These are phyloP conservation scores for Fusarium graminum DNA, from an alignment of 2,329 filamentous ascomycete genomes.

Conservation along the genomic window DNA sequence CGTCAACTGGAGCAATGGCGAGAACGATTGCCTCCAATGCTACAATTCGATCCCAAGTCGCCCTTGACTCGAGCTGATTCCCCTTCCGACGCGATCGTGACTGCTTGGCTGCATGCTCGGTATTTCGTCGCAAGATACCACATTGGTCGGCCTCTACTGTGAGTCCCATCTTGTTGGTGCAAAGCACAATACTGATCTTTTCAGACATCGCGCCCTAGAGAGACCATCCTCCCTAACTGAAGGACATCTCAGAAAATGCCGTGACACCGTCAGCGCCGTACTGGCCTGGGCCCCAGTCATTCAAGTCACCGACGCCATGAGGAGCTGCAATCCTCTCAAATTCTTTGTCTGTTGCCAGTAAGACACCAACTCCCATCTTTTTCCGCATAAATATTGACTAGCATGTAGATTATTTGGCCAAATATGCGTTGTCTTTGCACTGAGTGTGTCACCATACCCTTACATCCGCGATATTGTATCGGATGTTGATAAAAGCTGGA, in stretches of 20 bases:
- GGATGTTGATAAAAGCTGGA: constrained; percentile 28
- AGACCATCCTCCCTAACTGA: constrained; percentile 24
- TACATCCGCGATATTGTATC: constrained; percentile 28
- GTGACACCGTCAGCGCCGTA: constrained; percentile 24
- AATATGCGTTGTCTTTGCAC: constrained; percentile 30
- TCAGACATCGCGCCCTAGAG: constrained; percentile 28
- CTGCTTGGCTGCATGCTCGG: constrained; percentile 31
- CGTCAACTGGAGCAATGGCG: constrained; percentile 36
- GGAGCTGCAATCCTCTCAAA: constrained; percentile 34
- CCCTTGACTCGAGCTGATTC: constrained; percentile 22
- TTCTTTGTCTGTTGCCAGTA: constrained; percentile 40
- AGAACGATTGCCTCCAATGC: constrained; percentile 16
- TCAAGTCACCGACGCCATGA: constrained; percentile 31
- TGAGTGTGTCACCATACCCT: constrained; percentile 33
- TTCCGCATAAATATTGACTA: accelerated
- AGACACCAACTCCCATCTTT: accelerated
- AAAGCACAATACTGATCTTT: accelerated
- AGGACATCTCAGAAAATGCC: constrained; percentile 37
- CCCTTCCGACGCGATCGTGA: constrained; percentile 23
- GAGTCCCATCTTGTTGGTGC: neutral
- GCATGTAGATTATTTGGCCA: constrained; percentile 22
- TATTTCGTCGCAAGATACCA: constrained; percentile 40
- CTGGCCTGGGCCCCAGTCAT: constrained; percentile 23
- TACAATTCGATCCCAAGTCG: constrained; percentile 30
- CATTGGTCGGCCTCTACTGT: constrained; percentile 35